phyloP scores from a whole-genome alignment of 768 basidiomycete genomes.

The Terana coerulea region DNA sequence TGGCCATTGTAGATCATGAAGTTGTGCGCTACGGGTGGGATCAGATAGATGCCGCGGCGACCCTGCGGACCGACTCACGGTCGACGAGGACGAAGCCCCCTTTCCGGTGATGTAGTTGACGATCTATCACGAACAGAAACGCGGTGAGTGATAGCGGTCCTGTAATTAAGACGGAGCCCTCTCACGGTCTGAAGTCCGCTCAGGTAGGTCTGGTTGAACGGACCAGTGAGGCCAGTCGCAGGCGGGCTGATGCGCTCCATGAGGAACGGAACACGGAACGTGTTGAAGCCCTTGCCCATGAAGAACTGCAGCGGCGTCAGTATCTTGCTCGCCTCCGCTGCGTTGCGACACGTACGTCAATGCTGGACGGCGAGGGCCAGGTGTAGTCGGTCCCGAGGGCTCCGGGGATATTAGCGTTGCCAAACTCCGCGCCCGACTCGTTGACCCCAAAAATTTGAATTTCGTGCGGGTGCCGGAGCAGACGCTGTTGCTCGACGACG shows the following conservation, averaged over 20 bases:
- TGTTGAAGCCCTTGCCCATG: slow-evolving; percentile 52
- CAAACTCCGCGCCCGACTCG: slow-evolving; percentile 61
- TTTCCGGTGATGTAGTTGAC: slow-evolving; percentile 59
- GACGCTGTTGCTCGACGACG: slow-evolving; percentile 23
- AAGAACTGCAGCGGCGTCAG: slow-evolving; percentile 36
- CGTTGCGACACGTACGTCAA: slow-evolving; percentile 30
- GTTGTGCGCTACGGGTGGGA: slow-evolving; percentile 44
- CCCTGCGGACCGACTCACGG: slow-evolving; percentile 44
- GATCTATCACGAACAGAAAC: slow-evolving; percentile 29
- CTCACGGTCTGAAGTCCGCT: slow-evolving; percentile 43
- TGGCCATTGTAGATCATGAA: slow-evolving; percentile 56
- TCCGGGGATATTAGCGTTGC: slow-evolving; percentile 45
- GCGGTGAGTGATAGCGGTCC: neutral
- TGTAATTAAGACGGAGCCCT: neutral
- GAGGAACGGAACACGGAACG: slow-evolving; percentile 60
- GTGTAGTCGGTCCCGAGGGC: slow-evolving; percentile 40
- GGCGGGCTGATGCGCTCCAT: slow-evolving; percentile 55
- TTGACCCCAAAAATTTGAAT: slow-evolving; percentile 64
- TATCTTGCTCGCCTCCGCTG: neutral
- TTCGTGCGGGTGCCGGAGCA: slow-evolving; percentile 45
- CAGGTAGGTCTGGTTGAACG: slow-evolving; percentile 52
- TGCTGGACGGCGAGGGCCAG: slow-evolving; percentile 40
- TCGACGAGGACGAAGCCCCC: slow-evolving; percentile 56
- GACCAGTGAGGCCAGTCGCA: slow-evolving; percentile 47
- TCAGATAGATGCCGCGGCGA: too few species aligned